Evolutionary conservation across 2,329 filamentous ascomycete species (phyloP).

Genomic region (Cladosporium austrohemisphaericum): DNA sequence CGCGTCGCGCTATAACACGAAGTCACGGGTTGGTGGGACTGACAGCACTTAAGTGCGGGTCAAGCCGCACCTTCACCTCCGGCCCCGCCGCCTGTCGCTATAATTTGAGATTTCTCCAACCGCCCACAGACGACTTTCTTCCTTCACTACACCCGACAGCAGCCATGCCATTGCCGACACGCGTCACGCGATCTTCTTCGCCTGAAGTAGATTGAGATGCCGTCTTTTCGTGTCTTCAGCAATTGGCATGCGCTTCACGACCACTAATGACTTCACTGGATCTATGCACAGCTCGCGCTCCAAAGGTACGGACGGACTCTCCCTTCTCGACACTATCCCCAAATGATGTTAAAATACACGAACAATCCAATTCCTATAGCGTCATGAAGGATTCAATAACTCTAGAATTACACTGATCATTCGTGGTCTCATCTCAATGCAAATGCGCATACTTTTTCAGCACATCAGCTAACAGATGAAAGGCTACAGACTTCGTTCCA

Average conservation of each 20-base stretch:
- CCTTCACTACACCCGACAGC: constrained; percentile 4
- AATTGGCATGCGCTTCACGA: background rate
- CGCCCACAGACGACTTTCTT: background rate
- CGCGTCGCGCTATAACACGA: too few relatives aligned
- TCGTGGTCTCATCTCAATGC: constrained; percentile 10
- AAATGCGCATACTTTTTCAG: background rate
- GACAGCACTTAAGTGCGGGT: too few relatives aligned
- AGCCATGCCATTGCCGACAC: constrained; percentile 1
- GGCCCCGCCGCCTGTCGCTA: background rate
- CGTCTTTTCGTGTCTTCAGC: background rate
- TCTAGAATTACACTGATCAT: constrained; percentile 57
- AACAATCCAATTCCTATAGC: constrained; percentile 60
- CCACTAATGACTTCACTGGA: background rate
- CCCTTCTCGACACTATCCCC: constrained; percentile 9
- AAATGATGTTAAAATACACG: constrained; percentile 34
- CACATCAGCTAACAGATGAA: constrained; percentile 8
- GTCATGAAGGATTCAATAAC: constrained; percentile 50
- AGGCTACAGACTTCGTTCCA: too few relatives aligned
- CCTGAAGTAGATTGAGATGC: background rate
- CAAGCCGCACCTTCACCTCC: background rate
- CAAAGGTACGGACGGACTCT: constrained; percentile 6
- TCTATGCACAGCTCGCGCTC: background rate
- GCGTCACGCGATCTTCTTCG: background rate
- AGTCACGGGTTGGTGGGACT: too few relatives aligned
- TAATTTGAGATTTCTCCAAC: constrained; percentile 10